phyloP scores from a whole-genome alignment of 306 rosid species.

The Canavalia ensiformis region DNA sequence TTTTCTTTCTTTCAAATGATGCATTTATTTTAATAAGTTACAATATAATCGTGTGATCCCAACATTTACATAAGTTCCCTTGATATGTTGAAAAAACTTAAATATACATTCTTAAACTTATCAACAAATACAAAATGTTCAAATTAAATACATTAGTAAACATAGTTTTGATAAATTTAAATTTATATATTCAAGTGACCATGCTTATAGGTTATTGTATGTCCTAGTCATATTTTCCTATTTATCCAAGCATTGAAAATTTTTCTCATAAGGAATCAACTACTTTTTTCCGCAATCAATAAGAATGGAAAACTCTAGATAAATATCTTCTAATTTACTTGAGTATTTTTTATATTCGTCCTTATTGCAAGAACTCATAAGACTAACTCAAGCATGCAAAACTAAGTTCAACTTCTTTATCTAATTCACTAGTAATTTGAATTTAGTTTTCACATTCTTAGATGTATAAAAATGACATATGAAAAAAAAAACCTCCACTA shows the following conservation, averaged over 20 bases:
- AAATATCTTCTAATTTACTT: background rate
- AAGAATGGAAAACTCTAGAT: background rate
- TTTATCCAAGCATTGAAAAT: constrained; percentile 16
- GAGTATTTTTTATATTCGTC: background rate
- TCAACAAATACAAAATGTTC: background rate
- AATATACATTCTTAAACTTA: background rate
- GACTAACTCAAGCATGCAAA: background rate
- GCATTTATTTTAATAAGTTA: background rate
- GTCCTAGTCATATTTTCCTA: background rate
- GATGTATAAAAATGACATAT: background rate
- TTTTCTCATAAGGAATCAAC: constrained; percentile 16
- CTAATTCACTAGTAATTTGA: background rate
- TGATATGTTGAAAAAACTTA: background rate
- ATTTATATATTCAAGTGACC: background rate
- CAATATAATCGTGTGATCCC: constrained; percentile 10
- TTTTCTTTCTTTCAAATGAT: background rate
- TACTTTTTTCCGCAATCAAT: background rate
- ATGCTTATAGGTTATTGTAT: background rate
- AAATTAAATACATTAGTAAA: background rate
- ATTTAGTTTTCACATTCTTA: constrained; percentile 2
- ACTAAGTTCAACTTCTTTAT: background rate
- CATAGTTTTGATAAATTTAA: background rate
- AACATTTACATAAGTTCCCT: background rate
- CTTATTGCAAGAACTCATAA: background rate
- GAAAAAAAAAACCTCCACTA: background rate